Evolutionary conservation across 2,329 filamentous ascomycete species (phyloP), one percentile per base, ranked within the genome.

Genomic region (Scopulariopsis brevicaulis): DNA sequence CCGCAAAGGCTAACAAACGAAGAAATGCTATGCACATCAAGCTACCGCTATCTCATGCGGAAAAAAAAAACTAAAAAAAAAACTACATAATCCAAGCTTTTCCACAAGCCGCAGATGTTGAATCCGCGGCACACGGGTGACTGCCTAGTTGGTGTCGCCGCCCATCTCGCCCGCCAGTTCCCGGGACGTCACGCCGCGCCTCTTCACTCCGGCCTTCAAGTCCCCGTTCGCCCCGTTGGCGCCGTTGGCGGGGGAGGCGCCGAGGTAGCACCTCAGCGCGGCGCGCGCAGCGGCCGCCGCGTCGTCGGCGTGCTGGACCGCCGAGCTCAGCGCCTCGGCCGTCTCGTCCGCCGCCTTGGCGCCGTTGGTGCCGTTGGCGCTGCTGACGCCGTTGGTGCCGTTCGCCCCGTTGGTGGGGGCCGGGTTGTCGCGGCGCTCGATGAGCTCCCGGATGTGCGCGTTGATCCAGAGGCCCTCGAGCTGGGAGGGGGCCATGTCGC

Each of bases 101-200:
- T 50, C 24, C 43, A 6, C 8, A 8, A 8, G 28, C 37, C 37
- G 46, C 46, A 24, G 53, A 54, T 54, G 53, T 54, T 54, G 53
- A 54, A 54, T 54, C 53, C 34, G 37, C 53, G 18, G 34, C 8
- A 40, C n/a, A 14, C 10, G n/a, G 15, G 5, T 5, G 18, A 3
- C 46, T 2, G 46, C 46, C 22, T 50, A 50, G 46, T 50, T 53
- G 28, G 82, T 84, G 76, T 84, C 82, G 20, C 81, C 81, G 59
- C 80, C 79, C 80, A 84, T 82, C 74, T 84, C 82, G 55, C 81
- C 81, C 64, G 77, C 75, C 69, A 84, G 64, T 63, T 82, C 79
- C 58, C 81, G 68, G 64, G 77, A 80, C 40, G 78, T 79, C 54
- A 76, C 70, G 1, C 77, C 78, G n/a, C 74, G 71, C 32, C 75